Percentiles rank a stretch among this genome's conserved stretches.
Evolutionary conservation across 1,284 basidiomycete genomes (phyloP).

Genomic region (Irpex sp.): DNA sequence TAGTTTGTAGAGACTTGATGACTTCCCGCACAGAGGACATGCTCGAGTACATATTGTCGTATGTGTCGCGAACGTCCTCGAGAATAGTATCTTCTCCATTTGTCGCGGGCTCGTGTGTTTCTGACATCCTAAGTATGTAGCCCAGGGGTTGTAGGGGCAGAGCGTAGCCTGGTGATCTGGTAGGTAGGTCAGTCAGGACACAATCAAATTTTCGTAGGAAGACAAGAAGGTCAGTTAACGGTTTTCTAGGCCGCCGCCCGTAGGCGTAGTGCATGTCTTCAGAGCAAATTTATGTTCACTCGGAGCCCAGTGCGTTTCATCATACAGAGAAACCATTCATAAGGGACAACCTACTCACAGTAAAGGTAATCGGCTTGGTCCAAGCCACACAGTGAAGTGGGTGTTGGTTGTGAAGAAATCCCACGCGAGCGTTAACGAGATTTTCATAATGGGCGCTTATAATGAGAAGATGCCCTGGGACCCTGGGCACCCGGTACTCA

Average conservation of each 20-base stretch:
- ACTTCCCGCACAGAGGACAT: neutral
- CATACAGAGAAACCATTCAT: conserved; percentile 22
- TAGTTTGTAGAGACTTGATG: conserved; percentile 16
- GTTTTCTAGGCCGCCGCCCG: conserved; percentile 86
- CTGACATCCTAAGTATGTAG: neutral
- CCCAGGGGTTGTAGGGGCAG: neutral
- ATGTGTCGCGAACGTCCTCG: neutral
- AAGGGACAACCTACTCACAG: neutral
- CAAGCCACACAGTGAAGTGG: neutral
- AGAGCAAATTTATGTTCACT: conserved; percentile 24
- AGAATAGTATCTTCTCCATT: neutral
- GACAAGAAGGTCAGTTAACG: conserved; percentile 64
- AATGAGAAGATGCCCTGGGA: neutral
- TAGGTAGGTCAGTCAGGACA: neutral
- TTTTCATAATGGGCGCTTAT: neutral
- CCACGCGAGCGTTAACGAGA: neutral
- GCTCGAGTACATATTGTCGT: neutral
- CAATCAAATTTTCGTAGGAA: neutral
- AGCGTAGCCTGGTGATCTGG: neutral
- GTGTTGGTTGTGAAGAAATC: neutral
- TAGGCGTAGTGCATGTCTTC: conserved; percentile 78
- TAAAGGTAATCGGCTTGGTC: neutral
- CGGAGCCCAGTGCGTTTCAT: conserved; percentile 94
- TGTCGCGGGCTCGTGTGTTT: neutral
- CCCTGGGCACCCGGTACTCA: neutral